These are phyloP conservation scores for Ophiostoma pallidulum DNA, from an alignment of 2,329 filamentous ascomycete genomes.

Conservation along the genomic window DNA sequence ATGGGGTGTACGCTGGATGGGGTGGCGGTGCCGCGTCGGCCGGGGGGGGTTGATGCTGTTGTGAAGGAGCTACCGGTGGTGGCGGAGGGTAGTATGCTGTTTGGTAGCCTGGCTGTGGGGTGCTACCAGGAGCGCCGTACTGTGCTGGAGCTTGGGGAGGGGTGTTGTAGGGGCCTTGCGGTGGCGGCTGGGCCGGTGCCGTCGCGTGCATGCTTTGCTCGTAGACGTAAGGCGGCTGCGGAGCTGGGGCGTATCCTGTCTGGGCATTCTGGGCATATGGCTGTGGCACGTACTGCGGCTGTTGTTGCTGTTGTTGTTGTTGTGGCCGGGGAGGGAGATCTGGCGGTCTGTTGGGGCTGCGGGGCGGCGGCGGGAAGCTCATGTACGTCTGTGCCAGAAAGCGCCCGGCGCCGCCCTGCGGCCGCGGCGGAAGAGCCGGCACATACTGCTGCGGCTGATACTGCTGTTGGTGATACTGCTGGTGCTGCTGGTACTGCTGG, in stretches of 20 bases:
- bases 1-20: too few relatives aligned
- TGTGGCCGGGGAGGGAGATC: slow-evolving; percentile 5
- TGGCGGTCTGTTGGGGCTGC: slow-evolving; percentile 9
- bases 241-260: too few relatives aligned
- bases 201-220: too few relatives aligned
- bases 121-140: neutral
- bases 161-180: too few relatives aligned
- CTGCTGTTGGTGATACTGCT: neutral
- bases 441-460: neutral
- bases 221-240: too few relatives aligned
- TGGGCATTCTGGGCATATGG: too few relatives aligned
- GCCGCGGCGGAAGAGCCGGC: slow-evolving; percentile 8
- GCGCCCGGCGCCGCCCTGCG: neutral
- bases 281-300: too few relatives aligned
- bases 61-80: neutral
- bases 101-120: neutral
- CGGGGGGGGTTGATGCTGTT: too few relatives aligned
- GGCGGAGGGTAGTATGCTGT: slow-evolving; percentile 4
- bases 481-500: neutral
- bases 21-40: too few relatives aligned
- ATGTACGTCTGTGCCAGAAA: slow-evolving; percentile 1
- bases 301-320: too few relatives aligned
- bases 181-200: too few relatives aligned
- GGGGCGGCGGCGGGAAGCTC: slow-evolving; percentile 13
- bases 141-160: neutral